Base-by-base conservation (phyloP, 2,329 filamentous ascomycete genomes). In the Pestalotiopsis sp. region DNA sequence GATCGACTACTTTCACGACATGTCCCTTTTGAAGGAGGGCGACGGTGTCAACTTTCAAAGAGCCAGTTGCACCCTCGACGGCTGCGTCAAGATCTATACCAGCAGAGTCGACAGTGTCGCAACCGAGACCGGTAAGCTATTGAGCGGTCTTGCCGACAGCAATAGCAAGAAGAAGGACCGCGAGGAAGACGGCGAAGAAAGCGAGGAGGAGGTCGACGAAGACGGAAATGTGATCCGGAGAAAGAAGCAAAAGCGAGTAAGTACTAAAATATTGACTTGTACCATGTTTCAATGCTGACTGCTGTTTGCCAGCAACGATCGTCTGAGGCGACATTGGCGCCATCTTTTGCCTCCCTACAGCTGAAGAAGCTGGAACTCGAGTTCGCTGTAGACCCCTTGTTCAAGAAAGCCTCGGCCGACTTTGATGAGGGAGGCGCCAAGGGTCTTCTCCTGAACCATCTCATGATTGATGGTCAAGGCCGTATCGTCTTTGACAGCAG, bases 1-100 rank as follows among this genome's bases (percentile, higher is more conserved):
- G 20, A 99, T 99, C 78, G 96, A 99, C 81, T 99, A 99, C 82
- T 99, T 99, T 77, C 95, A 99, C 80, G 96, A 99, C 77, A 98
- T 99, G 96, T 97, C 94, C 1, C 84, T 99, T 58, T 85, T 99
- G 62, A 97, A 97, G 78, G 96, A 99, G 77, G 96, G 96, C 38
- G 94, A 99, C 72, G 92, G 95, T 14, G 95, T 99, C 81, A 99
- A 99, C 80, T 99, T 99, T 75, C 96, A 99, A 79, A 97, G 97
- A 80, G 96, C 96, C 69, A 98, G 95, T 82, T 98, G 94, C 82
- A 99, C 96, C 0, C 86, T 99, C 20, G 96, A 99, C 78, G 96
- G 96, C 23, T 99, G 96, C 78, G 96, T 99, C 77, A 99, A 99
- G 84, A 98, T 99, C 77, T 99, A 99, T 81, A 99, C 96, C 2